phyloP scores from a whole-genome alignment of 2,329 filamentous ascomycete species.

The Ophiostoma fasciatum region DNA sequence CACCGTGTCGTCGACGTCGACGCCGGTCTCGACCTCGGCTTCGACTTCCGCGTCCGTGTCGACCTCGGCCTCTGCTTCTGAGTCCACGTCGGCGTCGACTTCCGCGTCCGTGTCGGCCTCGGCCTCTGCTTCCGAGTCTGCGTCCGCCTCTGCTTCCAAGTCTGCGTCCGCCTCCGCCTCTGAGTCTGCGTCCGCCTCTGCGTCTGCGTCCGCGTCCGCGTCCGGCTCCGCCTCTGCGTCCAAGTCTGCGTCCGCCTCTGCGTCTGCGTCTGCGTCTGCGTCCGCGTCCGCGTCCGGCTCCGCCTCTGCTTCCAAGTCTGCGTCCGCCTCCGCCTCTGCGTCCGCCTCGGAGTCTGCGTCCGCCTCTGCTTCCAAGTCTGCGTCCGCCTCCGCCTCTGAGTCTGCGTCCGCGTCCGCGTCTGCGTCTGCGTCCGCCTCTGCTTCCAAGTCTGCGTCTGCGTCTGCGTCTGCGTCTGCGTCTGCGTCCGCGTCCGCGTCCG shows the following conservation, averaged over 20 bases:
- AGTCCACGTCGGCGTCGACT: too few relatives aligned
- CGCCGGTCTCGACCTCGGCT: background rate
- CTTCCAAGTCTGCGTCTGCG: background rate
- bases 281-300: constrained; percentile 2
- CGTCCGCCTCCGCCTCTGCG: too few relatives aligned
- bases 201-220: background rate
- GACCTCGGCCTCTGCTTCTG: too few relatives aligned
- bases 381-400: constrained; percentile 7
- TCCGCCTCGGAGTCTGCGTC: too few relatives aligned
- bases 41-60: background rate
- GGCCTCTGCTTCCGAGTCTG: background rate
- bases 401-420: constrained; percentile 15
- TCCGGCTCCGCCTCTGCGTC: background rate
- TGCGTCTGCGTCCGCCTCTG: constrained; percentile 6
- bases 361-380: constrained; percentile 15
- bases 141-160: background rate
- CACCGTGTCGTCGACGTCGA: too few relatives aligned
- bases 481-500: background rate
- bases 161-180: constrained; percentile 1
- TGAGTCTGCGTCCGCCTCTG: too few relatives aligned
- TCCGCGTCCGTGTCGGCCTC: too few relatives aligned
- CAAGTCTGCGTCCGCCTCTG: too few relatives aligned
- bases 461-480: background rate
- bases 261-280: too few relatives aligned
- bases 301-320: constrained; percentile 7